phyloP scores from a whole-genome alignment of 805 yeast species.

The Barnettozyma siamensis region DNA sequence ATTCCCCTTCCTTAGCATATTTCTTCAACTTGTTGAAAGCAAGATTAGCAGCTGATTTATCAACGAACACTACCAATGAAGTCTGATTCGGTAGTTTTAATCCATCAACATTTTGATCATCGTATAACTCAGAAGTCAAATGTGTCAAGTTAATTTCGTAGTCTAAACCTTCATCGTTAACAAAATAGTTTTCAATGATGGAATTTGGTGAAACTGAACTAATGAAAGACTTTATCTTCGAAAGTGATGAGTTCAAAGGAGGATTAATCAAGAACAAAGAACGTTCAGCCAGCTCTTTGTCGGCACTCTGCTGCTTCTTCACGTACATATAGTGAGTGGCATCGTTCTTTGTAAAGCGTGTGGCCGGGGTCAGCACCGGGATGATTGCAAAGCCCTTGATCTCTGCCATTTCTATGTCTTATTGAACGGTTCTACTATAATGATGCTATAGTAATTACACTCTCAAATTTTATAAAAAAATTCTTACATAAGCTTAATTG shows the following conservation, averaged over 20 bases:
- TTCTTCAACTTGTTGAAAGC: constrained; percentile 61
- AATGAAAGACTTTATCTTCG: constrained; percentile 51
- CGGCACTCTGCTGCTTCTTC: constrained; percentile 54
- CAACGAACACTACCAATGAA: constrained; percentile 70
- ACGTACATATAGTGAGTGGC: constrained; percentile 53
- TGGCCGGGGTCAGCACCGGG: constrained; percentile 38
- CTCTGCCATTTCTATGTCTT: constrained; percentile 34
- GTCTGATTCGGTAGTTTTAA: constrained; percentile 64
- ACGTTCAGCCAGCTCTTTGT: constrained; percentile 41
- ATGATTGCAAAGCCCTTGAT: constrained; percentile 54
- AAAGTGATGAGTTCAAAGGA: constrained; percentile 56
- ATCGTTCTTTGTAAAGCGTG: constrained; percentile 16
- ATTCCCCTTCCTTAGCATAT: constrained; percentile 30
- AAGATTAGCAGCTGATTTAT: constrained; percentile 56
- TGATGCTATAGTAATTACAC: too few species aligned
- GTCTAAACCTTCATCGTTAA: constrained; percentile 39
- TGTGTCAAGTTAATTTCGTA: constrained; percentile 47
- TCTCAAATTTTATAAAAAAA: too few species aligned
- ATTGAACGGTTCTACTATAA: too few species aligned
- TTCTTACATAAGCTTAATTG: too few species aligned
- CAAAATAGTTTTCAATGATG: constrained; percentile 46
- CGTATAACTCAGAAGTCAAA: constrained; percentile 52
- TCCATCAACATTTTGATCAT: constrained; percentile 26
- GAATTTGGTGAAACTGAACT: constrained; percentile 58
- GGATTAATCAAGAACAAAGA: constrained; percentile 72